Base-by-base conservation (phyloP, 2,329 filamentous ascomycete species). In the Juglanconis juglandina region DNA sequence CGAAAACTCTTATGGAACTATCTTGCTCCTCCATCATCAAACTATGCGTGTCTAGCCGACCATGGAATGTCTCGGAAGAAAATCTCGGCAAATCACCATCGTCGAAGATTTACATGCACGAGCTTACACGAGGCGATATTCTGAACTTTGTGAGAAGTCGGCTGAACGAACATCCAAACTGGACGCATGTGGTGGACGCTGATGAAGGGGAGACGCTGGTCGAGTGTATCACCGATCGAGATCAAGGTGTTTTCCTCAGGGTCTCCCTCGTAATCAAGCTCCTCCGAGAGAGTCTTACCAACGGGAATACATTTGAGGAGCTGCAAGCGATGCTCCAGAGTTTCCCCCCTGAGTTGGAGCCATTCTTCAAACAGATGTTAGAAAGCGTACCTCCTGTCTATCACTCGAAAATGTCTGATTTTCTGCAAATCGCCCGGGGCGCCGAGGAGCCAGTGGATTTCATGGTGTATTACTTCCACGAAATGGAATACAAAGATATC, bases 241-340 rank as follows among this genome's bases (percentile, higher is more conserved):
- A 70, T 5, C 44, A 66, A 24, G 69, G 70, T 4, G 69, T 72
- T 4, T 73, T 72, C 53, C 64, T 73, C 24, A 72, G 70, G 71
- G 70, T 68, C 8, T 63, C 62, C 30, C 58, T 72, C 2, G 70
- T 71, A 0, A 66, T 68, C 2, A 61, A 60, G 35, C 63, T 59
- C 7, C 67, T 73, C 1, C 53, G 66, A 2, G 54, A 65, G 4
- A 67, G 68, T 3, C 35, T 71, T 3, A 64, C 63, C 2, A 65
- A 69, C 37, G 50, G 52, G 10, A 64, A 69, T 52, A 63, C 32
- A 1, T 30, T 59, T 3, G n/a, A 13, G 6, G 63, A 68, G 14
- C 42, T 69, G 2, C 58, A 17, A 1, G 30, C 6, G 13, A 51
- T 63, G 14, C 56, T 69, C 0, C 50, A 66, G 1, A 46, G 13